Evolutionary conservation across 2,329 filamentous ascomycete species (phyloP), one percentile per base, ranked within the genome.

Genomic region (Scytalidium sp.): DNA sequence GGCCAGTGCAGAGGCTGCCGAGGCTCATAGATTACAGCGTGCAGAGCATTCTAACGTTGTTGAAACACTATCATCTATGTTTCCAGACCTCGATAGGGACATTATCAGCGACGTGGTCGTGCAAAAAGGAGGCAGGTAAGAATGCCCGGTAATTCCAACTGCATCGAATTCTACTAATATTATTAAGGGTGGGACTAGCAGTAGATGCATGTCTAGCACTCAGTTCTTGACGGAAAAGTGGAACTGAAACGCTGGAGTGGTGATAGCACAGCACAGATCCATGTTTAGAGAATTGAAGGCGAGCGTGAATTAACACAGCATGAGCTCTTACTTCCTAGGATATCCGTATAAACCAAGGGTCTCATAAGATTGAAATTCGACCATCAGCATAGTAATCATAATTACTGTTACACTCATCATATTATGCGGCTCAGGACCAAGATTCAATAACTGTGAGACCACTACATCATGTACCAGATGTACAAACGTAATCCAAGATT

Each of bases 51-150:
- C 83, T 47, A 93, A 91, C 60, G 85, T 99, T 7, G 93, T 97
- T 2, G 94, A 97, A 70, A 97, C 94, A 29, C 73, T 99, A 50
- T 85, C 90, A 43, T 88, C 90, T 60, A 99, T 99, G 94, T 99
- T 99, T 67, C 94, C 94, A 1, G 91, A 95, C 64, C 75, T 99
- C 45, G 94, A 99, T 67, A 83, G 84, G 62, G 95, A 99, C 44
- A 81, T 99, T 32, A 97, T 99, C 64, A 92, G 92, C 62, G 94
- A 99, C 71, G 94, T 99, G 39, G 94, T 99, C 21, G 85, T 93
- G 67, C 84, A 95, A 73, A 97, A 99, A 71, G 87, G 97, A 70
- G 95, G 94, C 65, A 83, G 90, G 90, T 93, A 69, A 73, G 88
- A 80, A 17, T 43, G 36, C n/a, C 8, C 9, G 27, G 32, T 36